Base-by-base conservation (phyloP, 345 rosid species). In the Psidium friedrichsthalianum region DNA sequence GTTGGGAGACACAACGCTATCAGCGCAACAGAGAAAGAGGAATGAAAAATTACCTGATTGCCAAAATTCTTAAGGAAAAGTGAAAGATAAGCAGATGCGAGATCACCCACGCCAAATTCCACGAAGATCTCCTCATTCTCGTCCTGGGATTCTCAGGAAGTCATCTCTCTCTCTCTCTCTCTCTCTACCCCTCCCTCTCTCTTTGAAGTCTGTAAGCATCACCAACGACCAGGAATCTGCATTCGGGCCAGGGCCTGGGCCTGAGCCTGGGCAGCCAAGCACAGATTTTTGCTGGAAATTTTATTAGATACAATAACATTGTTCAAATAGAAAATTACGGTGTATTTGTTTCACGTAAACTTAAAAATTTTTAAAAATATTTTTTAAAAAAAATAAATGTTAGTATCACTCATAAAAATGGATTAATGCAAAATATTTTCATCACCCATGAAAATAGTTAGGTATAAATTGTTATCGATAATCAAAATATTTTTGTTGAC, bases 1-100 rank as follows among this genome's bases (percentile, higher is more conserved):
- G 78, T 18, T 29, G 74, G 42, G 42, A 69, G 24, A 8, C 78
- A 20, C 78, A 32, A 32, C 16, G 12, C 78, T 18, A 69, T 69
- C 7, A 21, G 36, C 78, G 47, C 36, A 20, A 4, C 18, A 0
- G 25, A 8, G 13, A 2, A 69, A 69, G 47, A 69, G 12, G 47
- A 22, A 69, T 4, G 81, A 55, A 49, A 51, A 40, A 81, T 56
- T 81, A 92, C 98, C 98, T 92, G 88, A 91, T 89, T n/a, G 95
- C 92, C 24, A 88, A 88, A 87, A 88, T 58, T 83, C 86, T 59
- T 27, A 84, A 84, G 20, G 89, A 87, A 85, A 88, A 82, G 51
- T 84, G 90, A 84, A 89, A 82, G 51, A 88, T 7, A 52, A 90
- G 53, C 47, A 94, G 89, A 29, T 86, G 87, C 53, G 92, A 78